These are phyloP conservation scores for Hanseniaspora singularis DNA, from an alignment of 805 yeast species.

Conservation along the genomic window DNA sequence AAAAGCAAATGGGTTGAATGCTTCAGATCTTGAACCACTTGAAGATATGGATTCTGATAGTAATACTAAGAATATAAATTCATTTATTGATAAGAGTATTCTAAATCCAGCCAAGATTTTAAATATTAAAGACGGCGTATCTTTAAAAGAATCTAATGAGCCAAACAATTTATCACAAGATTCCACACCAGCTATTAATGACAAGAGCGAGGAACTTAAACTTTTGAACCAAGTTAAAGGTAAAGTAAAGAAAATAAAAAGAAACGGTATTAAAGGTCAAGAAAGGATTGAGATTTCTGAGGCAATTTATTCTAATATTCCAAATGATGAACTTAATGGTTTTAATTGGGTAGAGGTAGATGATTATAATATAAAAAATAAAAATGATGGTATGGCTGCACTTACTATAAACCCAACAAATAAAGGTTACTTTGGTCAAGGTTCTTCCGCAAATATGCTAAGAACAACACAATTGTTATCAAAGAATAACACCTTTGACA, in stretches of 20 bases:
- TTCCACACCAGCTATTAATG: conserved; percentile 4
- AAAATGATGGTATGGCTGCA: conserved; percentile 56
- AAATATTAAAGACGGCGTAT: too few relatives aligned
- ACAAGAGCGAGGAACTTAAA: conserved; percentile 11
- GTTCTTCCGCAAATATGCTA: conserved; percentile 46
- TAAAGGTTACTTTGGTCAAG: conserved; percentile 55
- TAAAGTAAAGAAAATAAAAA: conserved; percentile 13
- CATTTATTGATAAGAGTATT: too few relatives aligned
- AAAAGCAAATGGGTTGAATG: neutral
- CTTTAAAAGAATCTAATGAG: too few relatives aligned
- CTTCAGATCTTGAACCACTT: conserved; percentile 7
- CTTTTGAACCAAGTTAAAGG: conserved; percentile 8
- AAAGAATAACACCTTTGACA: conserved; percentile 18
- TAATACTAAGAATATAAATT: too few relatives aligned
- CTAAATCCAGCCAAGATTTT: too few relatives aligned
- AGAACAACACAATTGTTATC: conserved; percentile 26
- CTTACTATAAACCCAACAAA: conserved; percentile 39
- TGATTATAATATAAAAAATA: conserved; percentile 24
- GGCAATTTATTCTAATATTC: conserved; percentile 29
- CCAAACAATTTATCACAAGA: neutral
- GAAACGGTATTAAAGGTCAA: conserved; percentile 12
- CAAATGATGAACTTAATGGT: conserved; percentile 38
- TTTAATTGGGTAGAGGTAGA: conserved; percentile 52
- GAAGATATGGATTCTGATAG: neutral
- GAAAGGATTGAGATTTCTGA: conserved; percentile 21